These are phyloP conservation scores for Ophiocordyceps polyrhachis-furcata DNA, from an alignment of 2,329 filamentous ascomycete species.

Conservation along the genomic window DNA sequence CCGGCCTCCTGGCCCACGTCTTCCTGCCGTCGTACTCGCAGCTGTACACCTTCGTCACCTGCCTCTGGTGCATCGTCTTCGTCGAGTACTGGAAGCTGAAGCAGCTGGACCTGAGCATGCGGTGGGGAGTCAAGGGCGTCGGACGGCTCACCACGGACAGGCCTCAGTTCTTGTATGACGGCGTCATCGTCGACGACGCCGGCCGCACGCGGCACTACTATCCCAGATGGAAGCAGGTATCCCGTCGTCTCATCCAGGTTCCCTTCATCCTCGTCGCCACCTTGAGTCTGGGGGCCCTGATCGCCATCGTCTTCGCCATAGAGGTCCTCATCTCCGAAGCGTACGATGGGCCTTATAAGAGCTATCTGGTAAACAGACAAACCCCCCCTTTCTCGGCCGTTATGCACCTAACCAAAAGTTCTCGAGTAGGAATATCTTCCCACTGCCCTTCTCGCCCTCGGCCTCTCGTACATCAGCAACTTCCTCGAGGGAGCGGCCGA, in stretches of 20 bases:
- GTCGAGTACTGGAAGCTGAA: constrained; percentile 68
- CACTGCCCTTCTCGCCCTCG: constrained; percentile 48
- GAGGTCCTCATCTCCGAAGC: constrained; percentile 61
- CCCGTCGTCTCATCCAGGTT: constrained; percentile 47
- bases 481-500: constrained; percentile 44
- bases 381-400: too few species aligned
- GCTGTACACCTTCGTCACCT: constrained; percentile 46
- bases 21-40: constrained; percentile 53
- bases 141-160: constrained; percentile 47
- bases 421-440: constrained; percentile 58
- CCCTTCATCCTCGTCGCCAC: constrained; percentile 46
- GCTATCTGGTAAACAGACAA: too few species aligned
- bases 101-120: constrained; percentile 49
- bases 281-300: constrained; percentile 42
- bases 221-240: constrained; percentile 42
- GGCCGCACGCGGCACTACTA: constrained; percentile 45
- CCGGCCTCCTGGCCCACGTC: constrained; percentile 50
- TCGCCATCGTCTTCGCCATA: constrained; percentile 50
- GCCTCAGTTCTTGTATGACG: constrained; percentile 45
- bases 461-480: constrained; percentile 45
- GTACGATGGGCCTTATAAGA: constrained; percentile 51
- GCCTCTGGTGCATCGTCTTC: constrained; percentile 54
- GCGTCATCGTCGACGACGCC: constrained; percentile 39
- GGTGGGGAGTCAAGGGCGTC: constrained; percentile 56
- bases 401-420: too few species aligned